Evolutionary conservation across 1,284 basidiomycete species (phyloP).

Genomic region (Apiotrichum mycotoxinovorans): DNA sequence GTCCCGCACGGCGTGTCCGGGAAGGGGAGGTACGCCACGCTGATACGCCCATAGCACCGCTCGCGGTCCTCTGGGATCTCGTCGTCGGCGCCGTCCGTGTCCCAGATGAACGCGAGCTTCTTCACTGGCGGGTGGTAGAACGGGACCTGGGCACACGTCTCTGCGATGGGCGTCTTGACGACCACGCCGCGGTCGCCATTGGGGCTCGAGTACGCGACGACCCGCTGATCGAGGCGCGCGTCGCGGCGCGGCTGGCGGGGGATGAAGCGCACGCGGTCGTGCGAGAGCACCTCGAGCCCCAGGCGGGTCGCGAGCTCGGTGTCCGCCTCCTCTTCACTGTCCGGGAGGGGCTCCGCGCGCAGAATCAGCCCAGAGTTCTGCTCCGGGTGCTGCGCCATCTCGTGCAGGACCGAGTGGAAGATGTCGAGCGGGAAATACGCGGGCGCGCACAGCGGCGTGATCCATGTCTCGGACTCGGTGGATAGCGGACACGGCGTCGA

Average conservation of each 20-base stretch:
- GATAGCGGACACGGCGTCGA: constrained; percentile 7
- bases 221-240: constrained; percentile 33
- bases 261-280: constrained; percentile 35
- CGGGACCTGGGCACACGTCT: constrained; percentile 33
- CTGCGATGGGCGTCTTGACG: constrained; percentile 33
- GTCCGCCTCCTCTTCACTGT: constrained; percentile 5
- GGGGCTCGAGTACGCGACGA: constrained; percentile 1
- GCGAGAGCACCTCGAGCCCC: constrained; percentile 28
- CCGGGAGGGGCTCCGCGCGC: constrained; percentile 35
- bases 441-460: constrained; percentile 22
- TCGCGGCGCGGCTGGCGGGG: constrained; percentile 45
- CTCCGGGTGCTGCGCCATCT: constrained; percentile 45
- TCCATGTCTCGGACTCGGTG: constrained; percentile 15
- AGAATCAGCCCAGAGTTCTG: constrained; percentile 46
- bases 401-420: constrained; percentile 36
- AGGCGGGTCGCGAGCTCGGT: constrained; percentile 6
- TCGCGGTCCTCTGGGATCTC: background rate
- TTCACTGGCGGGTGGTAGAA: constrained; percentile 47
- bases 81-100: constrained; percentile 13
- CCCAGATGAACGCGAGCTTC: constrained; percentile 40
- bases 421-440: constrained; percentile 35
- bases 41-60: constrained; percentile 16
- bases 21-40: constrained; percentile 37
- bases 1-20: constrained; percentile 8
- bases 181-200: constrained; percentile 28